Evolutionary conservation across 148 eudicot genomes (phyloP), one percentile per base, ranked within the genome.

Genomic region (Arctostaphylos glauca): DNA sequence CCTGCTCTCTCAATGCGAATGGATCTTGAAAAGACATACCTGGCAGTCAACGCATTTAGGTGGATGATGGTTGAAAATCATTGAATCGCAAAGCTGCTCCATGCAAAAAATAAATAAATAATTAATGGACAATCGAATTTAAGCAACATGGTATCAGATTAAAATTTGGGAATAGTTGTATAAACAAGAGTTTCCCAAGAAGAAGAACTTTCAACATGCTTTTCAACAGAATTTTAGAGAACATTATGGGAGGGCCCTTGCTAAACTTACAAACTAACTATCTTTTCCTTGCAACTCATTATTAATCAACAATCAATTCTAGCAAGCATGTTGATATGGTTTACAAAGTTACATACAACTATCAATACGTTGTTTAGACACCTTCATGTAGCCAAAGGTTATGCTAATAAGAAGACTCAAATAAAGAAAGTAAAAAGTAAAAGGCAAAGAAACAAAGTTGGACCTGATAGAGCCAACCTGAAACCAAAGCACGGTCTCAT

Each of bases 391-490:
- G 9, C 14, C 13, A 71, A 25, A 13, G 47, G 70, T 21, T 12
- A 47, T 78, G 14, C 21, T 9, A 71, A 64, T 43, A 31, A 21
- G 15, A 79, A 49, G 18, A 74, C 54, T 52, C 18, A 43, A 66
- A 41, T n/a, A 50, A 62, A 38, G 49, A 73, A 0, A 50, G 54
- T 5, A 50, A 50, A 50, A 5, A 50, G 10, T 5, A 50, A 77
- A 80, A 78, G 60, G 52, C 50, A 89, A 80, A 80, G 81, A 77
- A 83, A 80, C 73, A 88, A 84, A 82, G 85, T 78, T 89, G 85
- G 83, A 91, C 92, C 92, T 91, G 92, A 83, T 90, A 87, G 90
- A 90, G 93, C 96, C 91, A 94, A 96, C 98, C 98, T 96, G 98
- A 96, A 96, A 96, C 98, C 98, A 94, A 84, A 96, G 90, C 90